phyloP scores from a whole-genome alignment of 129 eudicot species.

The Centrapalus pauciflorus region DNA sequence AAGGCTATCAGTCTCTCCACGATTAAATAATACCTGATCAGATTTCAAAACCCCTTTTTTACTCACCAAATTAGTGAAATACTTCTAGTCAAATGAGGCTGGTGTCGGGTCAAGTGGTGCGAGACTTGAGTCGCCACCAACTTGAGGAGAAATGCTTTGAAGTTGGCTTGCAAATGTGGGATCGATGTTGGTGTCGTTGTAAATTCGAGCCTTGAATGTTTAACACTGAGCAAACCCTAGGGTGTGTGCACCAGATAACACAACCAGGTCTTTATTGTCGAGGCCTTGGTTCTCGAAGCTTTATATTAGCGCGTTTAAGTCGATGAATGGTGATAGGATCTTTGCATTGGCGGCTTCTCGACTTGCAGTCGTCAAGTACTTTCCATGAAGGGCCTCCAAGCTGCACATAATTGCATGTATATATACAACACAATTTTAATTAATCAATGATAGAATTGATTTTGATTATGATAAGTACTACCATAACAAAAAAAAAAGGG shows the following conservation, averaged over 20 bases:
- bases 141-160: slow-evolving; percentile 14
- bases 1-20: slow-evolving; percentile 15
- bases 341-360: slow-evolving; percentile 4
- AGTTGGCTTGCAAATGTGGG: not conserved
- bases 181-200: slow-evolving; percentile 16
- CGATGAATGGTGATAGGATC: slow-evolving; percentile 30
- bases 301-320: slow-evolving; percentile 17
- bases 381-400: slow-evolving; percentile 40
- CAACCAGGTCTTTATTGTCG: slow-evolving; percentile 47
- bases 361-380: slow-evolving; percentile 33
- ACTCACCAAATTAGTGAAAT: slow-evolving; percentile 23
- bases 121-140: slow-evolving; percentile 13
- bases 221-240: slow-evolving; percentile 12
- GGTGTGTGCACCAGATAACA: slow-evolving; percentile 45
- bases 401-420: slow-evolving; percentile 6
- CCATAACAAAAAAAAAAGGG: not conserved
- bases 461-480: no score
- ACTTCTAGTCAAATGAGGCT: slow-evolving; percentile 10
- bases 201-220: not conserved
- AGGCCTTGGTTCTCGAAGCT: slow-evolving; percentile 43
- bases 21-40: slow-evolving; percentile 25
- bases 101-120: slow-evolving; percentile 35
- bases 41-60: slow-evolving; percentile 21
- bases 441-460: no score
- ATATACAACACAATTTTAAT: not conserved